Percentiles rank a stretch among this genome's conserved stretches.
Conservation (phyloP, 306 rosid genomes). For the Sicyos edulis region DNA sequence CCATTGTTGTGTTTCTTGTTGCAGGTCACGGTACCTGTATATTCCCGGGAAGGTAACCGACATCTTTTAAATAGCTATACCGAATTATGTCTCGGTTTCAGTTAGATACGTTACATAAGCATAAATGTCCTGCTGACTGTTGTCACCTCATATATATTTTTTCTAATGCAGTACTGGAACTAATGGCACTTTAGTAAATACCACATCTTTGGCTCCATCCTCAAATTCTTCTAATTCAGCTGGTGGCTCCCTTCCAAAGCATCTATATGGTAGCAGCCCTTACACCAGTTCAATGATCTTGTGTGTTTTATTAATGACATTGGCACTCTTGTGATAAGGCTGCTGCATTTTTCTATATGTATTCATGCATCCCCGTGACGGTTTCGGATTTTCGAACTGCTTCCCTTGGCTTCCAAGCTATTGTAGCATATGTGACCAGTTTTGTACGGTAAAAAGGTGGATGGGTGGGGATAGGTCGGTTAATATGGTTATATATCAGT, state of each 20-base stretch:
- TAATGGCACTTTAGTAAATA: slow-evolving; percentile 7
- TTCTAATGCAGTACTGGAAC: slow-evolving; percentile 1
- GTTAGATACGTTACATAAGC: not conserved
- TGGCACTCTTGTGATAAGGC: not conserved
- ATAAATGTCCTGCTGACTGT: not conserved
- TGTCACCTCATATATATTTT: not conserved
- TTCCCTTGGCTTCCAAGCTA: slow-evolving; percentile 3
- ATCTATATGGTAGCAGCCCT: slow-evolving; percentile 6
- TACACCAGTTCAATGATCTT: slow-evolving; percentile 4
- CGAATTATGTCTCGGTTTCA: not conserved
- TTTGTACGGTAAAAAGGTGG: slow-evolving; percentile 7
- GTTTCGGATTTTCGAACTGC: not conserved
- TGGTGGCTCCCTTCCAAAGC: slow-evolving; percentile 7
- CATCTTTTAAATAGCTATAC: not conserved
- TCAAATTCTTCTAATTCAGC: slow-evolving; percentile 15
- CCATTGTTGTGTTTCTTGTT: not conserved
- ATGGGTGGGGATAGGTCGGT: not conserved
- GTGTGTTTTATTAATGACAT: not conserved
- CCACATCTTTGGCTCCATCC: slow-evolving; percentile 21
- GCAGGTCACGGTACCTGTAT: slow-evolving; percentile 21
- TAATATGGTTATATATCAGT: slow-evolving; percentile 10
- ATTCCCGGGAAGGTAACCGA: slow-evolving; percentile 16
- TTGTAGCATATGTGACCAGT: slow-evolving; percentile 19
- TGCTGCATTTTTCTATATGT: not conserved
- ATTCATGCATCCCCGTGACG: slow-evolving; percentile 13